phyloP scores from a whole-genome alignment of 164 flowering plant genomes.

The Vitis riparia region DNA sequence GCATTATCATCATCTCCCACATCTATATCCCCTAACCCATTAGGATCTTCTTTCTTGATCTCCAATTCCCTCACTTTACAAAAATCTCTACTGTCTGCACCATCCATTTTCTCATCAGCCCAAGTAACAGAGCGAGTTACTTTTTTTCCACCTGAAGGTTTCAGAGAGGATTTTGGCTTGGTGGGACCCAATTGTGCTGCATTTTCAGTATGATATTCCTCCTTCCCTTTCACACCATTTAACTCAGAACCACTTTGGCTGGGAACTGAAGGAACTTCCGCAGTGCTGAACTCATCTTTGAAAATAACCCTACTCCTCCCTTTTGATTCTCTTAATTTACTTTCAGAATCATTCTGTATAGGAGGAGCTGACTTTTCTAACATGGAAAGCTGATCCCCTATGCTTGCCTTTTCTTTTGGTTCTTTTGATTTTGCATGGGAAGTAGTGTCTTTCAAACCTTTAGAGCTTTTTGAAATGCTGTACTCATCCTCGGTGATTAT shows the following conservation, averaged over 20 bases:
- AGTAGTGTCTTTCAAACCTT: constrained; percentile 7
- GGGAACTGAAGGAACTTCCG: constrained; percentile 15
- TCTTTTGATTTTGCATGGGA: constrained; percentile 14
- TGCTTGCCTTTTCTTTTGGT: constrained; percentile 16
- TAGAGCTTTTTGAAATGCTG: not conserved
- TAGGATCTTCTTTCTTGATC: constrained; percentile 16
- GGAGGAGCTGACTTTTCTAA: constrained; percentile 19
- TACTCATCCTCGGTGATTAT: constrained; percentile 50
- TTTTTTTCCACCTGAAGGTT: constrained; percentile 51
- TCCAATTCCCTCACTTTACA: constrained; percentile 40
- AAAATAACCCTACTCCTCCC: constrained; percentile 1
- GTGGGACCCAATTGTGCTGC: constrained; percentile 21
- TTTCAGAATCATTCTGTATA: not conserved
- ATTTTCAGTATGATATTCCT: constrained; percentile 15
- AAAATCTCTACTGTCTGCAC: constrained; percentile 27
- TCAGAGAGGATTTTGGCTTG: constrained; percentile 57
- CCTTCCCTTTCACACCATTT: constrained; percentile 16
- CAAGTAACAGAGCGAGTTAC: constrained; percentile 61
- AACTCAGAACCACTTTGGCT: constrained; percentile 16
- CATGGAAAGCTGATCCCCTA: constrained; percentile 8
- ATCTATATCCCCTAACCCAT: constrained; percentile 8
- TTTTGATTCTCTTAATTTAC: constrained; percentile 21
- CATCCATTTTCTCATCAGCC: constrained; percentile 71
- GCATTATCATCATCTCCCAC: constrained; percentile 29
- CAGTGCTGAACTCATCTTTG: constrained; percentile 8